phyloP scores from a whole-genome alignment of 139 green algal species.

The Picochlorum sp. region DNA sequence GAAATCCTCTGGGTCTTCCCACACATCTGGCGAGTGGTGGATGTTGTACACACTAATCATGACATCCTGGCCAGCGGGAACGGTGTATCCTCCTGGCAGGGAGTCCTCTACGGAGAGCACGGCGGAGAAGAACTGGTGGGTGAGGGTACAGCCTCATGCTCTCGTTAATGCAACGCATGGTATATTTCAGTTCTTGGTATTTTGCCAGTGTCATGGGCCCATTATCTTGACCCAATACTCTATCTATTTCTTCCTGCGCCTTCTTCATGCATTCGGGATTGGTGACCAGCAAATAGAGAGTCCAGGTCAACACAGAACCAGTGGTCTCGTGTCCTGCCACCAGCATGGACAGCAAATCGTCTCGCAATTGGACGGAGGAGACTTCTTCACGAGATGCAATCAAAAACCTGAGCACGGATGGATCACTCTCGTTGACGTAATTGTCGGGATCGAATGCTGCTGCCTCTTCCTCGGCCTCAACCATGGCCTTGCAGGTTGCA shows the following conservation, averaged over 20 bases:
- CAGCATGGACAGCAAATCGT: conserved; percentile 98
- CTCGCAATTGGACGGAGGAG: conserved; percentile 69
- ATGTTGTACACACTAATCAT: conserved; percentile 99
- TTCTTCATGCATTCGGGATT: conserved; percentile 77
- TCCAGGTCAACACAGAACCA: conserved; percentile 93
- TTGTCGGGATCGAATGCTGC: conserved; percentile 44
- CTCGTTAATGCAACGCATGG: conserved; percentile 89
- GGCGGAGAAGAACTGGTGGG: conserved; percentile 86
- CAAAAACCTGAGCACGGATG: conserved; percentile 90
- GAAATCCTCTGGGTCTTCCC: conserved; percentile 78
- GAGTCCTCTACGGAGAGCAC: conserved; percentile 68
- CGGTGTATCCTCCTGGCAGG: conserved; percentile 61
- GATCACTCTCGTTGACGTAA: conserved; percentile 86
- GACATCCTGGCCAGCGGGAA: conserved; percentile 83
- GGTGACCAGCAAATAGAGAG: conserved; percentile 81
- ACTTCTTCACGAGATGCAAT: conserved; percentile 92
- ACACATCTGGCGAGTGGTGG: conserved; percentile 67
- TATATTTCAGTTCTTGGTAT: conserved; percentile 75
- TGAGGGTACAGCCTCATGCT: conserved; percentile 98
- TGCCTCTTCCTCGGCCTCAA: conserved; percentile 80
- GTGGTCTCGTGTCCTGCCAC: conserved; percentile 99
- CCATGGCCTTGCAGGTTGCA: conserved; percentile 75
- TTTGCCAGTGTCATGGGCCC: conserved; percentile 52
- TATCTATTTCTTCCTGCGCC: conserved; percentile 80
- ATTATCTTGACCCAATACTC: conserved; percentile 55